These are phyloP conservation scores for Angomonas desouzai DNA, from an alignment of 208 protist species.

Conservation along the genomic window DNA sequence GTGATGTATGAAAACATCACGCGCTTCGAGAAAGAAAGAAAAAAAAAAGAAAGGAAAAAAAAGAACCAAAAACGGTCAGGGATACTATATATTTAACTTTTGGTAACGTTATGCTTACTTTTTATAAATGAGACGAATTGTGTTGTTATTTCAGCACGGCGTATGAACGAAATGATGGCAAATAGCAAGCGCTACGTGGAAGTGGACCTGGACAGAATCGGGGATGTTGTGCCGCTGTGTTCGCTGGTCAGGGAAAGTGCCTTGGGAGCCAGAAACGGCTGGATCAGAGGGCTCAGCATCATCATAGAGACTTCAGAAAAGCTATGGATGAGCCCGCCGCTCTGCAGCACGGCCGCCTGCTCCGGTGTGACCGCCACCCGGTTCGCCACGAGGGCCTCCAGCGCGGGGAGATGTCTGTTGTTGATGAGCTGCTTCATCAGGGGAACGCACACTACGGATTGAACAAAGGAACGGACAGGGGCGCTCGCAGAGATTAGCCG, in stretches of 20 bases:
- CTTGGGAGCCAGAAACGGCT: neutral
- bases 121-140: too few species aligned
- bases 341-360: neutral
- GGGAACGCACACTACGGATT: neutral
- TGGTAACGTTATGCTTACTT: conserved; percentile 1
- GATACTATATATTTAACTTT: conserved; percentile 11
- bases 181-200: neutral
- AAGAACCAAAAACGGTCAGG: neutral
- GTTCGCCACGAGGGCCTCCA: neutral
- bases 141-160: too few species aligned
- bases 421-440: conserved; percentile 8
- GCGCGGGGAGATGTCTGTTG: neutral
- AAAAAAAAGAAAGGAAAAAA: conserved; percentile 9
- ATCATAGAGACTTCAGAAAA: neutral
- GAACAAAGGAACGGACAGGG: neutral
- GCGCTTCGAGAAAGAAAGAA: conserved; percentile 6
- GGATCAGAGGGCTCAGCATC: neutral
- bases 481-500: neutral
- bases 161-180: too few species aligned
- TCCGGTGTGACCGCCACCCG: neutral
- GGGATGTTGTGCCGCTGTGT: conserved; percentile 2
- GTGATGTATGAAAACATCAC: conserved; percentile 10
- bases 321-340: neutral
- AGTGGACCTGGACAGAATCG: neutral
- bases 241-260: neutral